These are phyloP conservation scores for Prunus fruticosa DNA, from an alignment of 306 rosid genomes.

Conservation along the genomic window DNA sequence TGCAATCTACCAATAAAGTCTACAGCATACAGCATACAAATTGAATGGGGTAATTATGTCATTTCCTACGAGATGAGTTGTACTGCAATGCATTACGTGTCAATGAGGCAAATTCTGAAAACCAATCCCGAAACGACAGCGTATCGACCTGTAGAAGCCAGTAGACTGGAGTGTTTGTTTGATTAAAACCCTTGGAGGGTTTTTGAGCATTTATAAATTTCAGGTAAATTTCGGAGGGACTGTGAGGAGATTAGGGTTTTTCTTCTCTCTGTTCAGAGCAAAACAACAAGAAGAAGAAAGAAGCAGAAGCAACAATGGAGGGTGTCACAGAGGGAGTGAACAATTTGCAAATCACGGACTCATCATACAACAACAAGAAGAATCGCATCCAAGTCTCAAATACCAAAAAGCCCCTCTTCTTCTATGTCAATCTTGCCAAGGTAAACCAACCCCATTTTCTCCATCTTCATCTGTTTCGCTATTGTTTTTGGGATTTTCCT, in stretches of 20 bases:
- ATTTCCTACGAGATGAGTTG: background rate
- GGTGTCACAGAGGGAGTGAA: slow-evolving; percentile 53
- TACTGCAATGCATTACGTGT: background rate
- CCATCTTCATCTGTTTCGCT: background rate
- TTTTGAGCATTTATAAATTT: background rate
- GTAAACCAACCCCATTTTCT: slow-evolving; percentile 13
- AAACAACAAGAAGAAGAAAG: background rate
- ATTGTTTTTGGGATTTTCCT: background rate
- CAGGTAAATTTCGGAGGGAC: background rate
- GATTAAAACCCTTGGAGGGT: background rate
- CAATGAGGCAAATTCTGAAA: background rate
- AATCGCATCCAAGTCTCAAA: slow-evolving; percentile 79
- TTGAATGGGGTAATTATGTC: background rate
- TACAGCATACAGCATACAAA: too few species aligned
- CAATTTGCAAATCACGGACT: slow-evolving; percentile 45
- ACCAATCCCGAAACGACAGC: background rate
- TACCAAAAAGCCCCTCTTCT: slow-evolving; percentile 73
- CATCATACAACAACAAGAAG: slow-evolving; percentile 37
- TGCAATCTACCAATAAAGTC: too few species aligned
- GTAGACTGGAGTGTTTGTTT: background rate
- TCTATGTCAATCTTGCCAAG: slow-evolving; percentile 77
- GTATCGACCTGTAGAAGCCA: background rate
- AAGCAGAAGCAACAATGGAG: slow-evolving; percentile 33
- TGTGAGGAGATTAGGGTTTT: slow-evolving; percentile 4
- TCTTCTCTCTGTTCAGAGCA: background rate